Base-by-base conservation (phyloP, 441 rosid species). In the Gossypium schwendimanii region DNA sequence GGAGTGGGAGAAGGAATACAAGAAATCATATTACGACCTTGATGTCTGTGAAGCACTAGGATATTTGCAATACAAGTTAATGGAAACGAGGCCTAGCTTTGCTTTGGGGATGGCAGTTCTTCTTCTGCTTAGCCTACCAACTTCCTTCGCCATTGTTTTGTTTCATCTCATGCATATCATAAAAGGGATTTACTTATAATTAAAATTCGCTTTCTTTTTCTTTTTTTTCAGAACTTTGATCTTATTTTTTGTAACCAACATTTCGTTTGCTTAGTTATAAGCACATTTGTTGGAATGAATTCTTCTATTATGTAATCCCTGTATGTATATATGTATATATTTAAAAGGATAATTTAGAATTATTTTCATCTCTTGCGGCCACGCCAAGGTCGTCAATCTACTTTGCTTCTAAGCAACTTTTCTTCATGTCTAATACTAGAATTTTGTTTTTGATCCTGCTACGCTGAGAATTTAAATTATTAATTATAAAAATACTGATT, bases 1-100 rank as follows among this genome's bases (percentile, higher is more conserved):
- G 83, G 74, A 78, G 50, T 80, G 83, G 80, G 86, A 80, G 65
- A 78, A 72, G 77, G 49, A 71, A 60, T 79, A 76, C 54, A 78
- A 47, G 6, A 66, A 45, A 6, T 11, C 7, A 15, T 39, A 67
- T 26, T 81, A 80, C 28, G 55, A 69, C 66, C 26, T 39, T 6
- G 74, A 76, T 61, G 74, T 83, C 18, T 81, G 53, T 12, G 78
- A 76, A 62, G 79, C 53, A 2, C 8, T 78, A 3, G 82, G 82
- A 15, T 72, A 55, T 24, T 17, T 83, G 76, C 86, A 81, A 61
- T 72, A 47, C 41, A 71, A 31, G 52, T 71, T 83, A 17, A 78
- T 79, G 79, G 71, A 75, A 12, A 31, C 61, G 2, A 79, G 86
- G 73, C 81, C 84, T 0, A 10, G 77, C 58, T 52, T 75, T 15